phyloP scores from a whole-genome alignment of 495 filamentous ascomycete genomes.

The Daldinia grandis region DNA sequence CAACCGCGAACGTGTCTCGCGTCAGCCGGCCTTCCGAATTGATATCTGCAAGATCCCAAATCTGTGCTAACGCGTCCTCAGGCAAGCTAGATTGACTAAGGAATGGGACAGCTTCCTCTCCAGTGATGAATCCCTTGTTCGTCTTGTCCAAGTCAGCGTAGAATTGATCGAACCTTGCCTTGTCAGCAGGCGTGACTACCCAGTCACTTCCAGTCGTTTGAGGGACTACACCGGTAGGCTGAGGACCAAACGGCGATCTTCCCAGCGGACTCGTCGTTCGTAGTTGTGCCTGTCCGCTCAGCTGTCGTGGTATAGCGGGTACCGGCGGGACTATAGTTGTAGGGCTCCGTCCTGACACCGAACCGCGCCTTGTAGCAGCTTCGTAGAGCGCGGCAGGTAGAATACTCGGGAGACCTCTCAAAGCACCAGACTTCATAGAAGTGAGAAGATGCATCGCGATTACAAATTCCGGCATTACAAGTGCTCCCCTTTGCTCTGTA shows the following conservation, averaged over 20 bases:
- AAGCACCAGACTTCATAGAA: slow-evolving; percentile 82
- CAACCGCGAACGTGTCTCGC: slow-evolving; percentile 93
- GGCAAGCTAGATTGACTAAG: slow-evolving; percentile 90
- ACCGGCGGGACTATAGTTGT: slow-evolving; percentile 47
- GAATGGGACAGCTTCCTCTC: slow-evolving; percentile 93
- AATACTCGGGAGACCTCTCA: slow-evolving; percentile 80
- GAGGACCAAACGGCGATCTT: slow-evolving; percentile 62
- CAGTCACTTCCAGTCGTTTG: slow-evolving; percentile 78
- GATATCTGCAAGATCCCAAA: slow-evolving; percentile 98
- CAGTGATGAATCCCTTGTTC: slow-evolving; percentile 83
- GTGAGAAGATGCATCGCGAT: slow-evolving; percentile 98
- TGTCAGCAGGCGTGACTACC: slow-evolving; percentile 83
- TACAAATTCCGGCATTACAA: slow-evolving; percentile 93
- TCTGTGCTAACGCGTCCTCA: slow-evolving; percentile 90
- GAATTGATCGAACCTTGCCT: slow-evolving; percentile 82
- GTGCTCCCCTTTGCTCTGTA: slow-evolving; percentile 85
- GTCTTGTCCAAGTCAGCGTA: slow-evolving; percentile 82
- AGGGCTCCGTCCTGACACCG: slow-evolving; percentile 50
- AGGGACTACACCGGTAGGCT: slow-evolving; percentile 48
- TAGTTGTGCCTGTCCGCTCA: slow-evolving; percentile 54
- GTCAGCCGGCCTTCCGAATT: slow-evolving; percentile 85
- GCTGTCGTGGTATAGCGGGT: slow-evolving; percentile 57
- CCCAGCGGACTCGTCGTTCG: slow-evolving; percentile 77
- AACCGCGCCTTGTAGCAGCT: slow-evolving; percentile 78
- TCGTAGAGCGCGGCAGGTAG: slow-evolving; percentile 91